Evolutionary conservation across 179 eudicot species (phyloP).

Genomic region (Kewa caespitosa): DNA sequence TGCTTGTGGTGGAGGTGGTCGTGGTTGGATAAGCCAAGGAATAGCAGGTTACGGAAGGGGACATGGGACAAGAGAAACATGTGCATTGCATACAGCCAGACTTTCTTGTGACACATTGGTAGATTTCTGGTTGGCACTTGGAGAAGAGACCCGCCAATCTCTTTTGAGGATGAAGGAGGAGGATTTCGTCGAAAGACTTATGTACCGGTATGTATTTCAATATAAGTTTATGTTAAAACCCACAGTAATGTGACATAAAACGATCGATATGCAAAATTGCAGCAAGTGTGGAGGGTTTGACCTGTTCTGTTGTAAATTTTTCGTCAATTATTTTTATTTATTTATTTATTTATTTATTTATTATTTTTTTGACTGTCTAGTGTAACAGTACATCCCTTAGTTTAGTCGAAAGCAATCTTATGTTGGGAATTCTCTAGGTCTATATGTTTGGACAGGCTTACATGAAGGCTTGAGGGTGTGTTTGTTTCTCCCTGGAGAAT

Average conservation of each 20-base stretch:
- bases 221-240: constrained; percentile 2
- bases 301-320: background rate
- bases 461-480: background rate
- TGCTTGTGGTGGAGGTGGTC: constrained; percentile 97
- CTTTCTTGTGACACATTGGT: constrained; percentile 95
- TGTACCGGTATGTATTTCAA: constrained; percentile 65
- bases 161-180: constrained; percentile 96
- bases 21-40: constrained; percentile 99
- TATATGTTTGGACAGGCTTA: background rate
- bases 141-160: constrained; percentile 90
- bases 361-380: background rate
- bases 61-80: constrained; percentile 93
- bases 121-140: constrained; percentile 98
- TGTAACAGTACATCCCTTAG: too few relatives aligned
- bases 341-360: background rate
- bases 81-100: constrained; percentile 97
- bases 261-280: background rate
- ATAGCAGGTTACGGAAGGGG: constrained; percentile 85
- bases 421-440: too few relatives aligned
- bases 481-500: background rate
- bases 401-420: too few relatives aligned
- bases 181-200: constrained; percentile 91
- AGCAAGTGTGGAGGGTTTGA: background rate
- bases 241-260: background rate
- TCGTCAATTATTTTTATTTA: background rate